Conservation (phyloP, 192 early-diverging fungal genomes). For the Gaertneriomyces semiglobifer region DNA sequence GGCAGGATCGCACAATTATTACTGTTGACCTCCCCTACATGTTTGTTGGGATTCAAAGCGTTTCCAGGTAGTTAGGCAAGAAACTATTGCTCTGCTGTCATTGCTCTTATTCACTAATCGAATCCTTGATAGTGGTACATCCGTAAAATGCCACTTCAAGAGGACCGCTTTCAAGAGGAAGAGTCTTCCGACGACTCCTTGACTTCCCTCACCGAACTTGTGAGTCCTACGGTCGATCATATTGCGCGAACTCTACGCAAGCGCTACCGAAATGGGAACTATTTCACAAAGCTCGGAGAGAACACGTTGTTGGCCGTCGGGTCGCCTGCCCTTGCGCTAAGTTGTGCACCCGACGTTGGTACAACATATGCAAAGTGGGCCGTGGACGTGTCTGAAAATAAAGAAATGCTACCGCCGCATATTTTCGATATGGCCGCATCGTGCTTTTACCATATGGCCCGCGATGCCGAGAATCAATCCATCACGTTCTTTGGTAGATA, state of each 20-base stretch:
- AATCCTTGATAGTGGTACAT: no score
- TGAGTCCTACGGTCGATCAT: constrained; percentile 21
- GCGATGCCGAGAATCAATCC: constrained; percentile 27
- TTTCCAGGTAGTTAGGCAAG: no score
- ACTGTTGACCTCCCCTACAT: no score
- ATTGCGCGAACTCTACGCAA: constrained; percentile 12
- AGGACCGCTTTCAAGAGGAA: no score
- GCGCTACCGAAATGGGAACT: constrained; percentile 18
- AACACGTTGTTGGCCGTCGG: constrained; percentile 21
- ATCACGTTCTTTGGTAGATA: constrained; percentile 12
- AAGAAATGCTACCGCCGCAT: constrained; percentile 22
- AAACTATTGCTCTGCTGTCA: no score
- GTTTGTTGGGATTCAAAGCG: no score
- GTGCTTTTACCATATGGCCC: constrained; percentile 29
- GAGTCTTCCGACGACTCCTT: no score
- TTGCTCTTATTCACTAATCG: no score
- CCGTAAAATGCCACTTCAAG: no score
- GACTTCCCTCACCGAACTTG: background rate
- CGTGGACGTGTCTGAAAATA: constrained; percentile 14
- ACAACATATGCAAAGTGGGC: constrained; percentile 24
- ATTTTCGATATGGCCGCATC: constrained; percentile 30
- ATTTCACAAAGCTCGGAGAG: constrained; percentile 27
- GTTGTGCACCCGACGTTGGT: constrained; percentile 16
- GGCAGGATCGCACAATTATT: no score
- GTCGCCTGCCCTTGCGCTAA: constrained; percentile 12